Base-by-base conservation (phyloP, 495 filamentous ascomycete species). In the Achaetomiella virescens region DNA sequence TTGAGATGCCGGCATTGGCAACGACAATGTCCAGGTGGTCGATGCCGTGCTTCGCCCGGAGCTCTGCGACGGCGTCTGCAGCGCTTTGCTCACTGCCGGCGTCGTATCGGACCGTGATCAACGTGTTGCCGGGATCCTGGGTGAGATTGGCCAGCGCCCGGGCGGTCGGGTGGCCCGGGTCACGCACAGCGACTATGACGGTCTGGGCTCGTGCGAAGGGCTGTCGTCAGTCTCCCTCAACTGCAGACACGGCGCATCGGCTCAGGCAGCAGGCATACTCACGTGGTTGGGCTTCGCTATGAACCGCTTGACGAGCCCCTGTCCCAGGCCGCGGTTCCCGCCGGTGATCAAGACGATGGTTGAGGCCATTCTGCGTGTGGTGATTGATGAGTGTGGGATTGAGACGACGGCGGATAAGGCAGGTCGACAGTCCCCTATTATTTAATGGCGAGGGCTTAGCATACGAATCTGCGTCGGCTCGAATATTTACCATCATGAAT, bases 151-250 rank as follows among this genome's bases (percentile, higher is more conserved):
- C 27, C 8, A 70, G 64, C 11, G 62, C 54, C 17, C 49, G 48
- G 3, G 70, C 58, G 0, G 59, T 54, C 7, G 61, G 33, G 43
- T 65, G 51, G 12, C 9, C 31, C 7, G 65, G 66, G 54, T 70
- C 41, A 25, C 70, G 68, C 45, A 65, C 62, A 10, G 54, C 65
- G 33, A 68, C 70, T 17, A 72, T 67, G 21, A 74, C 67, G 27
- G 61, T 46, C 46, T 71, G 58, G 57, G 3, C 12, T 9, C 14
- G 10, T 2, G 17, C 38, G 38, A 41, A 12, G 17, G 38, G 17
- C 17, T 38, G 38, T 14, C 6, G 20, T 45, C n/a, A 24, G 22
- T 24, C 21, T 5, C 3, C 38, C 36, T 38, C 14, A 15, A 42
- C 17, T 42, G 2, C 4, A 20, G 40, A 20, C 40, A 12, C 14